Evolutionary conservation across 179 eudicot genomes (phyloP).

Genomic region (Silene coronaria): DNA sequence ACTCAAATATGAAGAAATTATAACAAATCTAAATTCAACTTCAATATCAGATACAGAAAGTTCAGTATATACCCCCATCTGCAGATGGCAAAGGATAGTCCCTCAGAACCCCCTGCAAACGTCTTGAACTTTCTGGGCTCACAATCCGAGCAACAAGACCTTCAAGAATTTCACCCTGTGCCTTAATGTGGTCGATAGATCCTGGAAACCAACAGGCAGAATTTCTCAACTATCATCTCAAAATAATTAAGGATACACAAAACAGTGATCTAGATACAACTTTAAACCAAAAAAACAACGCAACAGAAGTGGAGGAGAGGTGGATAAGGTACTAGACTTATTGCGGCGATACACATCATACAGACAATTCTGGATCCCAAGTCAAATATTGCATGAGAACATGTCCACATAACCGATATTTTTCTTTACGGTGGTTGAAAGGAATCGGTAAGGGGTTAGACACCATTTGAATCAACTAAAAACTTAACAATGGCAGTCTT

Average conservation of each 20-base stretch:
- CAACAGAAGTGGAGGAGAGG: neutral
- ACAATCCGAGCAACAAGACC: conserved; percentile 98
- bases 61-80: conserved; percentile 50
- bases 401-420: neutral
- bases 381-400: neutral
- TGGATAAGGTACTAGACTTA: neutral
- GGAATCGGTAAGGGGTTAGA: neutral
- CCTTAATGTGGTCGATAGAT: conserved; percentile 68
- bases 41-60: conserved; percentile 1
- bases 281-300: too few species aligned
- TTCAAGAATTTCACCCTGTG: conserved; percentile 95
- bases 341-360: neutral
- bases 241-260: neutral
- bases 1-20: neutral
- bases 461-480: neutral
- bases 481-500: neutral
- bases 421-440: neutral
- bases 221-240: conserved; percentile 5
- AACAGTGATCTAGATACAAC: neutral
- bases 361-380: neutral
- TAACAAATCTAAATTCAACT: neutral
- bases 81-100: conserved; percentile 48
- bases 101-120: conserved; percentile 67
- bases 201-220: conserved; percentile 37
- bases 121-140: conserved; percentile 66